Evolutionary conservation across 208 protist genomes (phyloP).

Genomic region (Trypanosoma caninum): DNA sequence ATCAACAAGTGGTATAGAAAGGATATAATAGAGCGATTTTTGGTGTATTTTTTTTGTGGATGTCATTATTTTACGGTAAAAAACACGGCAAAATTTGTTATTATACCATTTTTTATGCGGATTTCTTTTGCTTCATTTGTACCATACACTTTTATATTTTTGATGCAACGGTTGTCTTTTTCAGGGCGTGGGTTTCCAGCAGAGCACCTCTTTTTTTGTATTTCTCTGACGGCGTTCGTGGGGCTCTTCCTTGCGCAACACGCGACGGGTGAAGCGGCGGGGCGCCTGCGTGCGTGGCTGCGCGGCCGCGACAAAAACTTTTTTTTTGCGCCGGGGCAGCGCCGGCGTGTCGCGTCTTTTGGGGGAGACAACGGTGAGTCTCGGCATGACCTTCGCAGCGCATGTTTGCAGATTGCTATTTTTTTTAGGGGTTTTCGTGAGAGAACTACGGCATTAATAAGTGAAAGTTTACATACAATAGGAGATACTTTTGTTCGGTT

Average conservation of each 20-base stretch:
- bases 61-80: constrained; percentile 11
- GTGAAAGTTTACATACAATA: not conserved
- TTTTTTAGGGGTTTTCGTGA: not conserved
- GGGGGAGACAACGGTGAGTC: too few relatives aligned
- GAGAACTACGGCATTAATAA: not conserved
- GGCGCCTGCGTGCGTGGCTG: too few relatives aligned
- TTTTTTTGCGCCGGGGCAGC: too few relatives aligned
- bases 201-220: not conserved
- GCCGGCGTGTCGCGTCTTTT: too few relatives aligned
- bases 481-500: not conserved
- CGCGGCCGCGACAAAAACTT: too few relatives aligned
- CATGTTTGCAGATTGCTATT: not conserved
- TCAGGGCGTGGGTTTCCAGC: not conserved
- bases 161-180: not conserved
- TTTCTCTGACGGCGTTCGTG: too few relatives aligned
- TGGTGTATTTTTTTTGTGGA: constrained; percentile 15
- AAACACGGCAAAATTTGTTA: not conserved
- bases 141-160: constrained; percentile 4
- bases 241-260: too few relatives aligned
- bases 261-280: too few relatives aligned
- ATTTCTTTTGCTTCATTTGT: constrained; percentile 12
- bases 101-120: constrained; percentile 16
- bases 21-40: not conserved
- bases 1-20: not conserved
- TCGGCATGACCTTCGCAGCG: too few relatives aligned